Evolutionary conservation across 2,329 filamentous ascomycete genomes (phyloP).

Genomic region (Phyllachora maydis): DNA sequence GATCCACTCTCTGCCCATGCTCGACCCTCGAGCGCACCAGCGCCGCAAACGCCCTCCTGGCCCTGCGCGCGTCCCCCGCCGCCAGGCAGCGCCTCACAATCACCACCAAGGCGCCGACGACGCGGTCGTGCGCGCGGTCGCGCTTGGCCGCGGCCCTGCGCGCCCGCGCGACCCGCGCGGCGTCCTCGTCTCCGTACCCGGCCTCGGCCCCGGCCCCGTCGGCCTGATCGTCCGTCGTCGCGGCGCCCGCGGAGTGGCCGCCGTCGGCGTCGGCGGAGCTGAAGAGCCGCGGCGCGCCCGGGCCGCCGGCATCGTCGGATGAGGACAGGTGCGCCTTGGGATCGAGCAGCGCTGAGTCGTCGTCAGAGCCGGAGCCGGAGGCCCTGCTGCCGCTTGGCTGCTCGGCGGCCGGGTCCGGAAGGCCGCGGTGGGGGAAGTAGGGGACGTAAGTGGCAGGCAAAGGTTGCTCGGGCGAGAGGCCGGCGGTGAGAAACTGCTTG

Average conservation of each 20-base stretch:
- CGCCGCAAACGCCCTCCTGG: conserved; percentile 55
- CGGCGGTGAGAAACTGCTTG: conserved; percentile 30
- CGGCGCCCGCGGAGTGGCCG: neutral
- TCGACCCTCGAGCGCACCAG: conserved; percentile 36
- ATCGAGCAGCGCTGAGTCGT: neutral
- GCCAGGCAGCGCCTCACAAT: conserved; percentile 55
- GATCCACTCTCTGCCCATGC: conserved; percentile 38
- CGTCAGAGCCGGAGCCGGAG: no score
- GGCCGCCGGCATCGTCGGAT: neutral
- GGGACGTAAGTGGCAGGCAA: conserved; percentile 15
- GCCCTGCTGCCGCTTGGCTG: no score
- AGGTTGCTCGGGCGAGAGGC: conserved; percentile 23
- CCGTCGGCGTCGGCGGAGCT: conserved; percentile 1
- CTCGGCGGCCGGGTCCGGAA: no score
- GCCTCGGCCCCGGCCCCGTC: neutral
- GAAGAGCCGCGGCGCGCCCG: neutral
- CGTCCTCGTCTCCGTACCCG: conserved; percentile 1
- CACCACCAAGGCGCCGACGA: conserved; percentile 46
- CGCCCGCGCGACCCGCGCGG: neutral
- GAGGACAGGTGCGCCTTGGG: neutral
- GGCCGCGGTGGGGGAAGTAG: conserved; percentile 29
- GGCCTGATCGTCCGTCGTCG: neutral
- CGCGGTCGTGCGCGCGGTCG: conserved; percentile 14
- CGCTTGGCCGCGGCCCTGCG: conserved; percentile 1
- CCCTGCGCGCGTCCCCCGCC: conserved; percentile 47